Base-by-base conservation (phyloP, 768 basidiomycete species). In the Nevesoporus exiguus region DNA sequence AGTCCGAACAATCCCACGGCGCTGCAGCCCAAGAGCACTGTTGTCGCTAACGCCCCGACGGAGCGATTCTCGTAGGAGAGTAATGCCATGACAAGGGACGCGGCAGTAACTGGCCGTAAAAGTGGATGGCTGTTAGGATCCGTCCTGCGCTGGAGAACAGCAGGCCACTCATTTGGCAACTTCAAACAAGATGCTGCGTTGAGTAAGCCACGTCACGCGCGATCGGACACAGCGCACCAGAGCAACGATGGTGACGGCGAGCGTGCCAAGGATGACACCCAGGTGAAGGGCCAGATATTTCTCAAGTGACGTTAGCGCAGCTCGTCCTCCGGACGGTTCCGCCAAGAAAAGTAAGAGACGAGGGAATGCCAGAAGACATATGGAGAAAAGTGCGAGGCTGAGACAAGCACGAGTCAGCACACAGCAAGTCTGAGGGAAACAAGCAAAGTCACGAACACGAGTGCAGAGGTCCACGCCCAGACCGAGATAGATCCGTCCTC, bases 261-360 rank as follows among this genome's bases (percentile, higher is more conserved):
- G 62, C 7, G 80, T 79, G 42, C 76, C 72, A 14, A 90, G 74
- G 60, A 83, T 71, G 42, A 91, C 75, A 17, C 84, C 86, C 51
- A 85, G 76, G 34, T 88, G 83, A n/a, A 80, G 65, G 14, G 83
- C 76, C 41, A 93, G 78, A 70, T 86, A 90, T 22, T 75, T 71
- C 64, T 92, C 90, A 31, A 92, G 76, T 3, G 82, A 71, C 3
- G 88, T 88, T 46, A 90, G 76, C 19, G 69, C 61, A 29, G 69
- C 70, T 44, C 77, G 73, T 11, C 71, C 71, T 9, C 69, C 69
- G 45, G 73, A 69, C 3, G 79, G 72, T 52, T 79, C 77, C 13
- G 86, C 76, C 49, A 88, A 71, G 67, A 90, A 89, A 47, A 90
- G 77, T 30, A 90, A 72, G 46, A 90, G 65, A 27, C 81, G 78